These are phyloP conservation scores for Paulownia fortunei DNA, from an alignment of 257 asterid species.

Conservation along the genomic window DNA sequence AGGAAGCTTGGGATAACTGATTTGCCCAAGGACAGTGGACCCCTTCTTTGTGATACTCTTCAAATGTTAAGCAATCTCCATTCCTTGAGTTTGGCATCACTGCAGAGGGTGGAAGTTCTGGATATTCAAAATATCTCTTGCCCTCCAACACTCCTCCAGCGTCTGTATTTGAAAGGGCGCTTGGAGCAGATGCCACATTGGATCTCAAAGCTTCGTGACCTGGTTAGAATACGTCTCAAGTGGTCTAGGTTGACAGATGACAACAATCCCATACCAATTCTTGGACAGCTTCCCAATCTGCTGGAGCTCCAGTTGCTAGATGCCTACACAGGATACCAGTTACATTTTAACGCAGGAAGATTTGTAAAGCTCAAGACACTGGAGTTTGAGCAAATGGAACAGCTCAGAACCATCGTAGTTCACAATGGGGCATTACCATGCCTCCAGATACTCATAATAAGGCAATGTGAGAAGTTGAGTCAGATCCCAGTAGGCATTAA, in stretches of 20 bases:
- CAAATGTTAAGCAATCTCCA: not conserved
- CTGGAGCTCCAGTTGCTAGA: conserved; percentile 37
- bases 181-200: conserved; percentile 26
- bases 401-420: not conserved
- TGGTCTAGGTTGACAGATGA: conserved; percentile 21
- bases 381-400: conserved; percentile 15
- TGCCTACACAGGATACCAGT: conserved; percentile 22
- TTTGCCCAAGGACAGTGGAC: not conserved
- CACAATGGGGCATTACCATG: conserved; percentile 21
- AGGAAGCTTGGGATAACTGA: conserved; percentile 28
- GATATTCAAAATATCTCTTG: conserved; percentile 3
- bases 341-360: conserved; percentile 14
- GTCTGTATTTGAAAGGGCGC: conserved; percentile 27
- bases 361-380: conserved; percentile 24
- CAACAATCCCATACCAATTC: conserved; percentile 24
- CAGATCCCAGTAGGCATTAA: conserved; percentile 28
- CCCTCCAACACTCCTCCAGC: conserved; percentile 32
- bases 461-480: conserved; percentile 1
- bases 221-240: conserved; percentile 30
- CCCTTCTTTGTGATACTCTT: not conserved
- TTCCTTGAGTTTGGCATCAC: conserved; percentile 20
- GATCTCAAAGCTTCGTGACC: conserved; percentile 32
- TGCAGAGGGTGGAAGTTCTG: not conserved
- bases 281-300: conserved; percentile 32
- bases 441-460: conserved; percentile 24